Evolutionary conservation across 129 eudicot genomes (phyloP).

Genomic region (Lonicera japonica): DNA sequence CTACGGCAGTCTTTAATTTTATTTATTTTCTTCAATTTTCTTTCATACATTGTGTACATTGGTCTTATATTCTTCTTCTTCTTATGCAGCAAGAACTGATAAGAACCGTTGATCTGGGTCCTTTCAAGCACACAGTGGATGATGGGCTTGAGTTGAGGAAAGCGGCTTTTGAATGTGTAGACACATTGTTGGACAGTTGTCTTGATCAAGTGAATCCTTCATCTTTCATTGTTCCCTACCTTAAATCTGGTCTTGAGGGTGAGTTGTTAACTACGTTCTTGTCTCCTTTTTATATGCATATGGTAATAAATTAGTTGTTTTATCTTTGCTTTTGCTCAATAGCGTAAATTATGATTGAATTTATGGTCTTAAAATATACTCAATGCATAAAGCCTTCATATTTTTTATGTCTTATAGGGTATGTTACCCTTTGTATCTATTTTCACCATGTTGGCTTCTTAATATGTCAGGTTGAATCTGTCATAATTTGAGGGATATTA

Average conservation of each 20-base stretch:
- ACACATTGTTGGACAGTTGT: constrained; percentile 86
- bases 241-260: constrained; percentile 95
- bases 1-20: neutral
- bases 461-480: no score
- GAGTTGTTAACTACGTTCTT: constrained; percentile 12
- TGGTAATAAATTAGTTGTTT: neutral
- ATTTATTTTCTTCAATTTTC: no score
- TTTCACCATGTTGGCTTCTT: neutral
- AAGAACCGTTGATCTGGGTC: constrained; percentile 95
- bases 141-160: constrained; percentile 98
- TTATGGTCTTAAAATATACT: neutral
- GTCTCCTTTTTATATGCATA: neutral
- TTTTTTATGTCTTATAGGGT: neutral
- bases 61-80: neutral
- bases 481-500: neutral
- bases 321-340: neutral
- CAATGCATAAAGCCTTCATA: neutral
- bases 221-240: constrained; percentile 85
- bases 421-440: neutral
- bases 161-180: constrained; percentile 99
- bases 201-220: constrained; percentile 98
- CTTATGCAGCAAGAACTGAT: constrained; percentile 86
- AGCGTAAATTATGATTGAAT: neutral
- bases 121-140: constrained; percentile 98
- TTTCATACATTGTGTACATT: neutral